Evolutionary conservation across 129 eudicot species (phyloP).

Genomic region (Centrapalus pauciflorus): DNA sequence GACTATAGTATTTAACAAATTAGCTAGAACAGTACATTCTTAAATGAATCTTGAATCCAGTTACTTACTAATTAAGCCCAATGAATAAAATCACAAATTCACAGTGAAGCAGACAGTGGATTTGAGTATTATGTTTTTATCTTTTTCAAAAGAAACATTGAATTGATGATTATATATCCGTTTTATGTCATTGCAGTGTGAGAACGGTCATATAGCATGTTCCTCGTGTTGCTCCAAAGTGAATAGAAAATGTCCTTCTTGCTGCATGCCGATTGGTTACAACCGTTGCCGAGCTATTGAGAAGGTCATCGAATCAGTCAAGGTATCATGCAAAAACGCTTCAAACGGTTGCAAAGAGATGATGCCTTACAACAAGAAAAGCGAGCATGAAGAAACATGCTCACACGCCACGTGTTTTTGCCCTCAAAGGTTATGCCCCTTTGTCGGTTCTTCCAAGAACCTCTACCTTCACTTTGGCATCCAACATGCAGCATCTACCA

Average conservation of each 20-base stretch:
- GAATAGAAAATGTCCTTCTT: slow-evolving; percentile 57
- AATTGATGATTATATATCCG: too few species aligned
- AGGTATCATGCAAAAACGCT: slow-evolving; percentile 38
- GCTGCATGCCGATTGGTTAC: slow-evolving; percentile 61
- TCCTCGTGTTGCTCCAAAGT: slow-evolving; percentile 53
- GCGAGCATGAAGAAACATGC: slow-evolving; percentile 53
- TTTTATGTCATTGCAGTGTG: slow-evolving; percentile 43
- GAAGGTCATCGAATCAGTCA: slow-evolving; percentile 64
- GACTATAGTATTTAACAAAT: too few species aligned
- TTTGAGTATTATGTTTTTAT: background rate
- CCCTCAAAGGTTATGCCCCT: slow-evolving; percentile 45
- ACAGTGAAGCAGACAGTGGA: background rate
- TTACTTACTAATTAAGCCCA: too few species aligned
- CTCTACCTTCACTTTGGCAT: slow-evolving; percentile 45
- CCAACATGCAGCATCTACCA: slow-evolving; percentile 34
- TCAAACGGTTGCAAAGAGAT: slow-evolving; percentile 50
- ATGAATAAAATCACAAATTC: too few species aligned
- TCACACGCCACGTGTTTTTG: slow-evolving; percentile 46
- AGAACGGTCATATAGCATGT: slow-evolving; percentile 72
- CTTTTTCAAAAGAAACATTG: background rate
- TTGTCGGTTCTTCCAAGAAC: slow-evolving; percentile 26
- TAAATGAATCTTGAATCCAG: too few species aligned
- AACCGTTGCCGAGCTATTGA: slow-evolving; percentile 85
- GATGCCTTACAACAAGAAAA: slow-evolving; percentile 39
- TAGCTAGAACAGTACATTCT: too few species aligned